A percentile compares a stretch with the other conserved stretches of the same genome.
Conservation (phyloP, 108 stramenopile species). For the Cyclotella atomus region DNA sequence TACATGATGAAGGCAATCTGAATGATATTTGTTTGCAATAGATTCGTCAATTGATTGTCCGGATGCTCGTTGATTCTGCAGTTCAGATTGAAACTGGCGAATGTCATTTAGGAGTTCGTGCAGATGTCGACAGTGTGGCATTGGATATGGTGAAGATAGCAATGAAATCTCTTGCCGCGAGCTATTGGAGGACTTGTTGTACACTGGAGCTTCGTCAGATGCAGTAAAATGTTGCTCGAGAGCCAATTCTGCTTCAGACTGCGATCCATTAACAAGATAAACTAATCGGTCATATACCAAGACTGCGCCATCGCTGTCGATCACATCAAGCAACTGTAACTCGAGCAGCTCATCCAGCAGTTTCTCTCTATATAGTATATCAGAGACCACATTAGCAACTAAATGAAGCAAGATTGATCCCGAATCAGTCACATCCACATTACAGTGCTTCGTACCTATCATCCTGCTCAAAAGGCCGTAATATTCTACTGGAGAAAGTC, state of each 20-base stretch:
- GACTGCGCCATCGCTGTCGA: slow-evolving; percentile 78
- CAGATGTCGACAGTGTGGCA: slow-evolving; percentile 22
- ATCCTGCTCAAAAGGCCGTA: slow-evolving; percentile 11
- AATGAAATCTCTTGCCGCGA: neutral
- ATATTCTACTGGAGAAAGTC: slow-evolving; percentile 13
- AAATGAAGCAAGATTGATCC: slow-evolving; percentile 22
- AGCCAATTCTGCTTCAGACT: slow-evolving; percentile 45
- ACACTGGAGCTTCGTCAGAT: neutral
- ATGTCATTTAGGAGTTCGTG: slow-evolving; percentile 18
- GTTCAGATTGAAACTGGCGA: slow-evolving; percentile 18
- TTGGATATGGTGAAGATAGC: slow-evolving; percentile 30
- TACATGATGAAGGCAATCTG: slow-evolving; percentile 25
- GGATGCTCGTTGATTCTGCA: slow-evolving; percentile 12
- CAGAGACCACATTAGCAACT: slow-evolving; percentile 11
- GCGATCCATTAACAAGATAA: slow-evolving; percentile 52
- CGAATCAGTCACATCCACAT: slow-evolving; percentile 2
- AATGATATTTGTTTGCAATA: slow-evolving; percentile 30
- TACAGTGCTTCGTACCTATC: slow-evolving; percentile 1
- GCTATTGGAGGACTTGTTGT: neutral
- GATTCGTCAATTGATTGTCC: neutral
- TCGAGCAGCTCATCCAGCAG: slow-evolving; percentile 46
- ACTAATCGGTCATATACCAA: slow-evolving; percentile 62
- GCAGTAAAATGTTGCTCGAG: slow-evolving; percentile 28
- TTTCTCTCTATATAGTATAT: slow-evolving; percentile 43
- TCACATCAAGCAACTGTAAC: slow-evolving; percentile 63